Conservation (phyloP, 1,284 basidiomycete species). For the Malassezia dermatis region DNA sequence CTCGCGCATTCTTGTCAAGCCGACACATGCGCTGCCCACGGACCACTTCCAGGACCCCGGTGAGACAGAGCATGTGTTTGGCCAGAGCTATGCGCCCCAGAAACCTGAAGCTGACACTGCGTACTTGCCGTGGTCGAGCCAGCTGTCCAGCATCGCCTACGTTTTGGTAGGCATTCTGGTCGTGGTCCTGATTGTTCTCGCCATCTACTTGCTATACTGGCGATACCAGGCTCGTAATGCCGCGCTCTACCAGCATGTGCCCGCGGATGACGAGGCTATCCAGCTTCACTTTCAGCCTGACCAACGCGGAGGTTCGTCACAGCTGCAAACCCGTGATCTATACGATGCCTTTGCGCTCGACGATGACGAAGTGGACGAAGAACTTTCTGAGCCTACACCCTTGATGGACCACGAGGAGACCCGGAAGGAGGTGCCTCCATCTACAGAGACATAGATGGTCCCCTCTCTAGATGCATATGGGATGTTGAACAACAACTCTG, state of each 20-base stretch:
- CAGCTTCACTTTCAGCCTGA: slow-evolving; percentile 17
- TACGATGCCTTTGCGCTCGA: slow-evolving; percentile 49
- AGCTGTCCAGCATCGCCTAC: background rate
- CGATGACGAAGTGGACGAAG: slow-evolving; percentile 14
- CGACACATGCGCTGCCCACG: slow-evolving; percentile 73
- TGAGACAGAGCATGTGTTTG: slow-evolving; percentile 35
- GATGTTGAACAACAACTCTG: no score
- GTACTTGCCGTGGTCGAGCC: slow-evolving; percentile 57
- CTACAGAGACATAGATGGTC: background rate
- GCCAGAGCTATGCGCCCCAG: slow-evolving; percentile 25
- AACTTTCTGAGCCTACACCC: background rate
- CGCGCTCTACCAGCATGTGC: slow-evolving; percentile 60
- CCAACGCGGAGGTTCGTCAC: slow-evolving; percentile 1
- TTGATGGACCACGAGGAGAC: background rate
- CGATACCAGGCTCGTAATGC: slow-evolving; percentile 11
- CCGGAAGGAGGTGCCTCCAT: background rate
- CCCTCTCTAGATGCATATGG: no score
- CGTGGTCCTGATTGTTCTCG: slow-evolving; percentile 63
- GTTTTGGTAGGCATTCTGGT: slow-evolving; percentile 60
- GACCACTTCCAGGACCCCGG: slow-evolving; percentile 57
- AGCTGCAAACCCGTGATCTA: slow-evolving; percentile 35
- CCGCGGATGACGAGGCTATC: slow-evolving; percentile 56
- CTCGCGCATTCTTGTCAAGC: slow-evolving; percentile 53
- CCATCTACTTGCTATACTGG: slow-evolving; percentile 51
- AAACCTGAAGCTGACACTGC: slow-evolving; percentile 60